phyloP scores from a whole-genome alignment of 192 early-diverging fungal species.

The Coemansia asiatica region DNA sequence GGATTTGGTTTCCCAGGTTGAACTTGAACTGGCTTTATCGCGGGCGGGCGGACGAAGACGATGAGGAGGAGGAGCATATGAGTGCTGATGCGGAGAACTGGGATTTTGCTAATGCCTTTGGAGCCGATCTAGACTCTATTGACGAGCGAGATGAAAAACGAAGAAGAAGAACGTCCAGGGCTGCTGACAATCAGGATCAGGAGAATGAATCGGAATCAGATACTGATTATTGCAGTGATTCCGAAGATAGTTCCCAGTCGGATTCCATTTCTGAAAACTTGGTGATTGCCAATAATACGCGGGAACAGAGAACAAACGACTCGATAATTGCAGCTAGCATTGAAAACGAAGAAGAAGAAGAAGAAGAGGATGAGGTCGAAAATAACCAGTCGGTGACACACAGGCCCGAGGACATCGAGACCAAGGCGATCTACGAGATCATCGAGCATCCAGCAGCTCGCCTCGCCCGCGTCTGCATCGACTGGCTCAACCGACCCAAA shows the following conservation, averaged over 20 bases:
- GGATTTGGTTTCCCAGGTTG: slow-evolving; percentile 40
- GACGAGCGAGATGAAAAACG: background rate
- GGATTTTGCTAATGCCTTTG: slow-evolving; percentile 37
- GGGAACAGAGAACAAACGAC: background rate
- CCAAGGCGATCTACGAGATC: slow-evolving; percentile 10
- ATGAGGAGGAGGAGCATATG: slow-evolving; percentile 19
- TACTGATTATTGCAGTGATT: too few relatives aligned
- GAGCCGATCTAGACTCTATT: background rate
- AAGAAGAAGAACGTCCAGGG: background rate
- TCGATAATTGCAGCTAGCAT: background rate
- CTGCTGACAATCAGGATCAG: background rate
- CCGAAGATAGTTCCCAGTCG: too few relatives aligned
- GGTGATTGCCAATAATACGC: background rate
- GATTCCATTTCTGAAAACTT: slow-evolving; percentile 5
- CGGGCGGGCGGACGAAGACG: slow-evolving; percentile 20
- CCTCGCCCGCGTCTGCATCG: slow-evolving; percentile 9
- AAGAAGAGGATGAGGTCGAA: too few relatives aligned
- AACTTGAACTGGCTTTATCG: slow-evolving; percentile 38
- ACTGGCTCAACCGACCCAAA: slow-evolving; percentile 29
- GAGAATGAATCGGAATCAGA: background rate
- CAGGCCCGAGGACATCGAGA: slow-evolving; percentile 3
- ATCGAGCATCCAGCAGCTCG: slow-evolving; percentile 23
- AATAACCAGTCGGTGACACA: background rate
- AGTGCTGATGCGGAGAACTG: slow-evolving; percentile 18
- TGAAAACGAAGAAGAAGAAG: background rate